Base-by-base conservation (phyloP, 306 rosid species). In the Castanea sativa region DNA sequence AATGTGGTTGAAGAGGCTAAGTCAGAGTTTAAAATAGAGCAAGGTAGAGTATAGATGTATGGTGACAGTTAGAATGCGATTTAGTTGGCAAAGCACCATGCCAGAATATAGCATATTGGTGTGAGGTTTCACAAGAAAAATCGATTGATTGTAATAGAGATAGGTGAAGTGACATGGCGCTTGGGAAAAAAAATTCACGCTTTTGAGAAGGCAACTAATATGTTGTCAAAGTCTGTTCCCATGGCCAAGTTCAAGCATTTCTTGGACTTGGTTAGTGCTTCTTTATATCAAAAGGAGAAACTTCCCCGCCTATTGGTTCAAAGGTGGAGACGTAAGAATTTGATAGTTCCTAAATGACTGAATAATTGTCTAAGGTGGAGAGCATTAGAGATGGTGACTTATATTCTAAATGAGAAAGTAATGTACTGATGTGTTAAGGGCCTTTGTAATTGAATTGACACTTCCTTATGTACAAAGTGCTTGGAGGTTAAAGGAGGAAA, bases 401-500 rank as follows among this genome's bases (percentile, higher is more conserved):
- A 59, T 59, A 59, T 59, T 21, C 30, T 59, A 12, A 18, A 21
- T 57, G 12, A 9, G 15, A 49, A 49, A 12, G 13, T 49, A 49
- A 49, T 0, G 1, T 11, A 10, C 1, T 49, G 1, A 10, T 49
- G 53, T 38, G 45, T 7, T 1, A 38, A 7, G 11, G 0, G 11
- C 7, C 0, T 38, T 38, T 38, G 11, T 38, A 38, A 0, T 7
- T 38, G 45, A 38, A 38, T 38, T 38, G 11, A 0, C 11, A 38
- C 0, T 0, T 38, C 2, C 0, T 0, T 0, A 1, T 38, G 2
- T 38, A 38, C 1, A 41, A 41, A 41, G 0, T 41, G 1, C 3
- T 41, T 41, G 0, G 11, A 41, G 45, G 12, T 41, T 41, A 8
- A 41, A 41, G 0, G 3, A 0, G 2, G 0, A 41, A 41, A 41